A percentile compares a stretch with the other conserved stretches of the same genome.
Conservation (phyloP, 2,329 filamentous ascomycete genomes). For the Xylariaceae sp. region DNA sequence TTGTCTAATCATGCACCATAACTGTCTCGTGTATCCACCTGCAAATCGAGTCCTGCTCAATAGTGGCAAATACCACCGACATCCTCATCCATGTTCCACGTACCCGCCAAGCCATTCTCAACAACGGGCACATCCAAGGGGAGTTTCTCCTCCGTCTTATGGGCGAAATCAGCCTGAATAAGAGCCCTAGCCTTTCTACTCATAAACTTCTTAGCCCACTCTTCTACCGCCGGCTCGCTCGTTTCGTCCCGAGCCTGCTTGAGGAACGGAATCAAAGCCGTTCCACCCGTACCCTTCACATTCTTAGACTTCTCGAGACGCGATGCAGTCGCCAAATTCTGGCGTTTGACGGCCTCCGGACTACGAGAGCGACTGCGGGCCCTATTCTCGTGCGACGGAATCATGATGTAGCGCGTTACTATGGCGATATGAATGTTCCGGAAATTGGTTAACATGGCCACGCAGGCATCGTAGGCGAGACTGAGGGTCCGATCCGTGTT, state of each 20-base stretch:
- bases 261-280: conserved; percentile 87
- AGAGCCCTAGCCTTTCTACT: conserved; percentile 45
- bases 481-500: conserved; percentile 58
- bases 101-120: conserved; percentile 64
- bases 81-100: conserved; percentile 82
- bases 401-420: conserved; percentile 90
- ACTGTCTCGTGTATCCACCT: too few relatives aligned
- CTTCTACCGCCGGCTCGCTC: conserved; percentile 76
- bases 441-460: conserved; percentile 63
- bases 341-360: conserved; percentile 42
- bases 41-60: conserved; percentile 25
- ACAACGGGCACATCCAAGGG: conserved; percentile 28
- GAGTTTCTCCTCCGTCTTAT: conserved; percentile 43
- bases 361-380: conserved; percentile 57
- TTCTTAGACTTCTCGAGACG: conserved; percentile 48
- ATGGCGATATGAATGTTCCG: conserved; percentile 95
- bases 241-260: conserved; percentile 97
- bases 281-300: conserved; percentile 86
- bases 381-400: conserved; percentile 73
- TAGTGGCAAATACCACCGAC: conserved; percentile 60
- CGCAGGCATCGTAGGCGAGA: conserved; percentile 83
- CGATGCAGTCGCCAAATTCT: conserved; percentile 59
- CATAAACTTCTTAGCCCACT: conserved; percentile 57
- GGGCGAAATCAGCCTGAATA: conserved; percentile 53
- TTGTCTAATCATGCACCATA: not conserved